Evolutionary conservation across 2,329 filamentous ascomycete species (phyloP), one percentile per base, ranked within the genome.

Genomic region (Cadophora malorum): DNA sequence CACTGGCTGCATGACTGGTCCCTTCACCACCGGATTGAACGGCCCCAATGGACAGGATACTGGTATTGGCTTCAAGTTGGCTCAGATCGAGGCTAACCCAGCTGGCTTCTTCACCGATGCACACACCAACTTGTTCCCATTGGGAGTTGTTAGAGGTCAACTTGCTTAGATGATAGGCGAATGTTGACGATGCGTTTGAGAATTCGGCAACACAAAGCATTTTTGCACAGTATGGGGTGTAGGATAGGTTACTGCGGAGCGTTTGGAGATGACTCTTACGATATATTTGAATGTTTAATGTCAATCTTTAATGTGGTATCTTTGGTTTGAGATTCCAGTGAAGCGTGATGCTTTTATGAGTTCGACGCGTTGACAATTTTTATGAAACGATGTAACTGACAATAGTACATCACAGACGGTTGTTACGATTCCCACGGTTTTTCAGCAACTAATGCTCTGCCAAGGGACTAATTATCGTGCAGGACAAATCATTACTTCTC

Each of bases 91-190:
- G 74, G 79, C 74, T 3, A 82, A 85, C 71, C 83, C 83, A 0
- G 74, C 71, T 1, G 80, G 73, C 3, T 85, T 85, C 80, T 85
- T 84, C 75, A 79, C 81, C 23, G 84, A 86, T 74, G 75, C 78
- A 9, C 83, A 85, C 71, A 82, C 83, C 8, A 76, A 69, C 21
- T 66, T 78, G 19, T 83, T 80, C 61, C 72, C 80, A 1, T 76
- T 81, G 47, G 84, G 83, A 60, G 83, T 82, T 60, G 81, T 84
- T 19, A 76, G 83, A 64, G 83, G 82, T 12, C 83, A 85, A 73
- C 65, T 83, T 64, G 77, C 67, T 58, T 73, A 64, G 35, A 21
- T 31, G 35, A 7, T 8, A 56, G 19, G 41, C 41, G 16, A 23
- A 14, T 14, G 35, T 3, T 4, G 35, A 58, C 19, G 3, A 21